Conservation (phyloP, 176 grass and related monocot species). For the Hyparrhenia diplandra region DNA sequence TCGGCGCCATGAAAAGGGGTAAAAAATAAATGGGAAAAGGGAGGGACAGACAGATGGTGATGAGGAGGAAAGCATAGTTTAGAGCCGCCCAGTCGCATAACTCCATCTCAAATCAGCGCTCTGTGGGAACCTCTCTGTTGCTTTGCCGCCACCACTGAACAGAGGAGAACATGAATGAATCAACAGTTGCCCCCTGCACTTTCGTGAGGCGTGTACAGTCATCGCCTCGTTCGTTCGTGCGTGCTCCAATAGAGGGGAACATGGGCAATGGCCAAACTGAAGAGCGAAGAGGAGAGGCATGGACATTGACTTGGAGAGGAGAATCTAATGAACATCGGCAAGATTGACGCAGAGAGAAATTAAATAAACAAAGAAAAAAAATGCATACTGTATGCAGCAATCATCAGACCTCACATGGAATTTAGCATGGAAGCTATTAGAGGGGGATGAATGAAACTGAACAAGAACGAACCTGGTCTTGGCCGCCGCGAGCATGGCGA, state of each 20-base stretch:
- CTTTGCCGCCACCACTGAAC: neutral
- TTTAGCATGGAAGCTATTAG: conserved; percentile 2
- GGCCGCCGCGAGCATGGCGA: conserved; percentile 60
- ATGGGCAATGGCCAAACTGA: conserved; percentile 3
- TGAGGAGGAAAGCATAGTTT: conserved; percentile 5
- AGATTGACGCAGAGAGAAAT: neutral
- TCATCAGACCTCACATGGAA: conserved; percentile 40
- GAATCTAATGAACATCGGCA: conserved; percentile 16
- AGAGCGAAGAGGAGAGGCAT: neutral
- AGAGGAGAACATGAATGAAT: neutral
- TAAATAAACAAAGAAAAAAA: conserved; percentile 17
- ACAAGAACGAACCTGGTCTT: conserved; percentile 62
- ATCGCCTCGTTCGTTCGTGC: neutral
- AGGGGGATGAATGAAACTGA: conserved; percentile 1
- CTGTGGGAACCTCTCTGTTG: neutral
- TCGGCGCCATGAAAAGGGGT: conserved; percentile 22
- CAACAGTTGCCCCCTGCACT: conserved; percentile 6
- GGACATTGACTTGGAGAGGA: conserved; percentile 29
- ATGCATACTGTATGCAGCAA: conserved; percentile 29
- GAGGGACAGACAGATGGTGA: neutral
- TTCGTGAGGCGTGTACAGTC: neutral
- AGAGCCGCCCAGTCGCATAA: conserved; percentile 8
- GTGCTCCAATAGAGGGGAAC: neutral
- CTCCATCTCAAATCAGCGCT: neutral
- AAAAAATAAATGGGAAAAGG: neutral